Evolutionary conservation across 495 filamentous ascomycete species (phyloP).

Genomic region (Penicillium bialowiezense): DNA sequence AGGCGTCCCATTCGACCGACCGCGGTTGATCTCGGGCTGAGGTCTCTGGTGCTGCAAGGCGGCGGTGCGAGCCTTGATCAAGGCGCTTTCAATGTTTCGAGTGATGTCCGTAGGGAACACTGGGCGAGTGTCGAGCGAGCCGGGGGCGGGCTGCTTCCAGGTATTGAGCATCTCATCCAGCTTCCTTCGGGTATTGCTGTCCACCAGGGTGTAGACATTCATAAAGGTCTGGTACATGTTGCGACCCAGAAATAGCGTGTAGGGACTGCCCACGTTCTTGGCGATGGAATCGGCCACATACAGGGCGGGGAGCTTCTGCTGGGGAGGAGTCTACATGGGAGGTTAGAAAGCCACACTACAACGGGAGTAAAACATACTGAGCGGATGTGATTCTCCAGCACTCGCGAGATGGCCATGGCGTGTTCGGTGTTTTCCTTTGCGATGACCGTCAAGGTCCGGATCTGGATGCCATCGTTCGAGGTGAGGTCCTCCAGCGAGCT

Average conservation of each 20-base stretch:
- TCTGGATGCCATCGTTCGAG: constrained; percentile 85
- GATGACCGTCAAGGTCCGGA: constrained; percentile 92
- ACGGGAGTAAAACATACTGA: constrained; percentile 61
- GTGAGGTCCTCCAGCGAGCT: constrained; percentile 88
- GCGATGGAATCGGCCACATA: constrained; percentile 98
- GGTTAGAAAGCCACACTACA: constrained; percentile 33
- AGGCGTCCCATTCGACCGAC: constrained; percentile 50
- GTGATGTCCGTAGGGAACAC: constrained; percentile 86
- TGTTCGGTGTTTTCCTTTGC: constrained; percentile 95
- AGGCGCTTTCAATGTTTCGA: constrained; percentile 84
- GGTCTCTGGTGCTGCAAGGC: constrained; percentile 67
- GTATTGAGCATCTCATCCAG: constrained; percentile 97
- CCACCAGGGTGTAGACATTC: constrained; percentile 88
- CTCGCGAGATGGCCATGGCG: constrained; percentile 84
- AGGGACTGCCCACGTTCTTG: constrained; percentile 97
- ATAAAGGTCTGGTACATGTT: constrained; percentile 94
- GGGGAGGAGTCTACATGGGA: constrained; percentile 71
- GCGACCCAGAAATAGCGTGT: constrained; percentile 87
- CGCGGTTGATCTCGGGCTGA: constrained; percentile 61
- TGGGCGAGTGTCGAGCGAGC: constrained; percentile 79
- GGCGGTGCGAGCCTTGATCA: constrained; percentile 82
- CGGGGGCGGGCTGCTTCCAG: constrained; percentile 95
- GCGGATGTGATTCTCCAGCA: constrained; percentile 87
- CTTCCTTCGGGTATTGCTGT: constrained; percentile 73
- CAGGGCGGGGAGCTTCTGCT: constrained; percentile 86